phyloP scores from a whole-genome alignment of 2,329 filamentous ascomycete species.

The Fusarium veterinarium region DNA sequence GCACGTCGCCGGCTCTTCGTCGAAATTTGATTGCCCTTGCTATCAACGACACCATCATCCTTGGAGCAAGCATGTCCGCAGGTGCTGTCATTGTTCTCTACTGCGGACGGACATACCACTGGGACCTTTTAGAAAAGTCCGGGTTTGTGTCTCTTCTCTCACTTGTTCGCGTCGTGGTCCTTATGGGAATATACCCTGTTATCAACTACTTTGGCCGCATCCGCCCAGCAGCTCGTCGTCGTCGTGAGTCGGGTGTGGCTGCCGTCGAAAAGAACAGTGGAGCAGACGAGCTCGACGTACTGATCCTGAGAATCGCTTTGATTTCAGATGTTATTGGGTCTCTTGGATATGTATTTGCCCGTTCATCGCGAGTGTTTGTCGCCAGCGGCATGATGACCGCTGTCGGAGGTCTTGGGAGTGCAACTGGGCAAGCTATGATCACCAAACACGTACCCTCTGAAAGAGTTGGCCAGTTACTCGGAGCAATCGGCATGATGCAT shows the following conservation, averaged over 20 bases:
- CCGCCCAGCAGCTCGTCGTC: constrained; percentile 58
- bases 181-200: constrained; percentile 80
- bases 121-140: constrained; percentile 84
- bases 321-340: constrained; percentile 81
- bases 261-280: constrained; percentile 68
- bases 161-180: constrained; percentile 76
- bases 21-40: constrained; percentile 87
- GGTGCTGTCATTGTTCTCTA: constrained; percentile 89
- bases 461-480: constrained; percentile 86
- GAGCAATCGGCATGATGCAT: constrained; percentile 87
- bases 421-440: constrained; percentile 83
- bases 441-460: constrained; percentile 92
- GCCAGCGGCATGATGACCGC: constrained; percentile 78
- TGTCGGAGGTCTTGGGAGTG: constrained; percentile 85
- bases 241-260: constrained; percentile 51
- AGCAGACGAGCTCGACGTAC: constrained; percentile 81
- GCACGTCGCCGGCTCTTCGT: constrained; percentile 69
- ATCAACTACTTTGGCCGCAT: constrained; percentile 80
- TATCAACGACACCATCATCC: constrained; percentile 81
- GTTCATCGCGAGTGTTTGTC: constrained; percentile 73
- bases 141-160: constrained; percentile 86
- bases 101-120: constrained; percentile 80
- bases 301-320: constrained; percentile 79
- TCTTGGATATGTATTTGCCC: constrained; percentile 77
- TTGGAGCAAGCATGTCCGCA: constrained; percentile 83